A percentile compares a stretch with the other conserved stretches of the same genome.
phyloP scores from a whole-genome alignment of 1,284 basidiomycete species.

The Trametes pubescens region DNA sequence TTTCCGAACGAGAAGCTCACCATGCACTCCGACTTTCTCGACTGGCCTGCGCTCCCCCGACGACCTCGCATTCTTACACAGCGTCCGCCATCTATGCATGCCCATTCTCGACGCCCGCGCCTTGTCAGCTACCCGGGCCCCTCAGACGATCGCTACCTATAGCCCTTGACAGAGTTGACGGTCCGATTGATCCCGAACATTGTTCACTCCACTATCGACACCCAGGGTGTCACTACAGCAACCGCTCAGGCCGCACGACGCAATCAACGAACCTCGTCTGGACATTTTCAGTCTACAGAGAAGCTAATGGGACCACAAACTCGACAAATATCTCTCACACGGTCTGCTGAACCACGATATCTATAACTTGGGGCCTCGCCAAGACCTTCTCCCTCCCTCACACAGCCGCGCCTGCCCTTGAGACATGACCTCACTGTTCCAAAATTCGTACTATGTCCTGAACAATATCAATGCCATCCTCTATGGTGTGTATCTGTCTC shows the following conservation, averaged over 20 bases:
- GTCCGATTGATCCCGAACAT: neutral
- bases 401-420: neutral
- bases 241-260: neutral
- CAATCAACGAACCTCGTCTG: neutral
- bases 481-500: conserved; percentile 10
- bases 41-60: too few relatives aligned
- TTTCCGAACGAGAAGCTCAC: too few relatives aligned
- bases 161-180: neutral
- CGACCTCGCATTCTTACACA: too few relatives aligned
- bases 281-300: neutral
- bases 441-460: conserved; percentile 18
- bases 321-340: neutral
- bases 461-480: conserved; percentile 22
- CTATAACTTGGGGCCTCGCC: neutral
- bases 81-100: too few relatives aligned
- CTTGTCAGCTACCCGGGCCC: neutral
- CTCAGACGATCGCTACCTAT: neutral
- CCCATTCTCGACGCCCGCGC: neutral
- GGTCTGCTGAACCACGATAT: neutral
- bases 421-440: conserved; percentile 6
- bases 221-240: neutral
- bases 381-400: neutral
- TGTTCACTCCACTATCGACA: neutral
- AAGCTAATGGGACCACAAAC: neutral
- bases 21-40: too few relatives aligned